Conservation (phyloP, 441 rosid species). For the Adansonia grandidieri region DNA sequence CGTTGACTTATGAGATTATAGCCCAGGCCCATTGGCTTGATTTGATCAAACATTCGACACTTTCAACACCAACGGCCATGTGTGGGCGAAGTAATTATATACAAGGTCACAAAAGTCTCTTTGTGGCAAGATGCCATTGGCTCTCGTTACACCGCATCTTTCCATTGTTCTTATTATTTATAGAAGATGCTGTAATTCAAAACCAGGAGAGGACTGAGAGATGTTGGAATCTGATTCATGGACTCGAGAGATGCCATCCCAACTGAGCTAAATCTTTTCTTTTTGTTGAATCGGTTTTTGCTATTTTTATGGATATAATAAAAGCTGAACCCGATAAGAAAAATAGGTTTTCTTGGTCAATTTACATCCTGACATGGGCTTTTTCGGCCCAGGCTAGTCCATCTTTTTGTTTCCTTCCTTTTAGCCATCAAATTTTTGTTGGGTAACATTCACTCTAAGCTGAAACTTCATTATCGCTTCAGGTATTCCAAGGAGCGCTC, state of each 20-base stretch:
- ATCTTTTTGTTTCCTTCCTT: too few relatives aligned
- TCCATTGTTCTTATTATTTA: too few relatives aligned
- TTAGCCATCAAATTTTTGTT: not conserved
- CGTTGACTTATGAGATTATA: not conserved
- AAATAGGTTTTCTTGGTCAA: not conserved
- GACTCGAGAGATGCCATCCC: too few relatives aligned
- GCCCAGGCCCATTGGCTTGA: not conserved
- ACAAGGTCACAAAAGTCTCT: not conserved
- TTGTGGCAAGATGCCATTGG: not conserved
- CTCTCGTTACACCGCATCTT: too few relatives aligned
- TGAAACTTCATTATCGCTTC: not conserved
- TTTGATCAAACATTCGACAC: not conserved
- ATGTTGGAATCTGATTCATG: too few relatives aligned
- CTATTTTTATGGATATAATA: too few relatives aligned
- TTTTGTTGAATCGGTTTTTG: too few relatives aligned
- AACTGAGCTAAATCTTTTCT: too few relatives aligned
- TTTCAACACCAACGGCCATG: not conserved
- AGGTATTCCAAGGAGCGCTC: conserved; percentile 53
- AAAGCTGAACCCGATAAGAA: not conserved
- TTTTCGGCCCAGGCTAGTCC: too few relatives aligned
- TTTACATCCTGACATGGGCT: not conserved
- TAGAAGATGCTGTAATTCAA: too few relatives aligned
- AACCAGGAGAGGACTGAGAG: too few relatives aligned
- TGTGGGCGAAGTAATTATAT: not conserved
- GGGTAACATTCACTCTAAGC: not conserved